Evolutionary conservation across 176 grass and related monocot genomes (phyloP).

Genomic region (Coix lacrymajobi): DNA sequence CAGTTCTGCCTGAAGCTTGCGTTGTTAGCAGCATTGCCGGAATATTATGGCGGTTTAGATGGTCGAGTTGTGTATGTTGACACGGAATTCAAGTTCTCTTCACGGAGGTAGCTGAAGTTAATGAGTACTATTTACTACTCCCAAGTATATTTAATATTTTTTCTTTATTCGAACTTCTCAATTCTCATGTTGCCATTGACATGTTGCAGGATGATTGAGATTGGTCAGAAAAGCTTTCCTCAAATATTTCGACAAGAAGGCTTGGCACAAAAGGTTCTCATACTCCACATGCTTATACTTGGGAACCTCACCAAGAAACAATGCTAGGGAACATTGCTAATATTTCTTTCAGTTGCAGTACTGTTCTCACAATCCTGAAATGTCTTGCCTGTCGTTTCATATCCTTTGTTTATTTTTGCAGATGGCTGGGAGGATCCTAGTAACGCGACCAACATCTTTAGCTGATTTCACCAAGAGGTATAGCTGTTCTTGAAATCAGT

Average conservation of each 20-base stretch:
- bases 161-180: not conserved
- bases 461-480: constrained; percentile 87
- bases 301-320: not conserved
- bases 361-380: not conserved
- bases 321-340: not conserved
- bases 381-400: constrained; percentile 14
- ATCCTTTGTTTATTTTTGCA: constrained; percentile 31
- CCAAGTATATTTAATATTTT: not conserved
- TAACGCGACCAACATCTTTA: constrained; percentile 61
- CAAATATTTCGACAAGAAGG: constrained; percentile 84
- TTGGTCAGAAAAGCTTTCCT: constrained; percentile 85
- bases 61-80: constrained; percentile 82
- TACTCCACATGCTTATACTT: not conserved
- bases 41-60: constrained; percentile 78
- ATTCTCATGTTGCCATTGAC: constrained; percentile 24
- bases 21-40: constrained; percentile 69
- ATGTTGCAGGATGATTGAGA: constrained; percentile 79
- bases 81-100: constrained; percentile 93
- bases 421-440: constrained; percentile 97
- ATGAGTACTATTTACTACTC: not conserved
- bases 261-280: constrained; percentile 72
- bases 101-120: constrained; percentile 58
- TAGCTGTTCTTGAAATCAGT: constrained; percentile 10
- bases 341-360: constrained; percentile 2
- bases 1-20: constrained; percentile 94